These are phyloP conservation scores for Torulaspora globosa DNA, from an alignment of 1,139 yeast genomes.

Conservation along the genomic window DNA sequence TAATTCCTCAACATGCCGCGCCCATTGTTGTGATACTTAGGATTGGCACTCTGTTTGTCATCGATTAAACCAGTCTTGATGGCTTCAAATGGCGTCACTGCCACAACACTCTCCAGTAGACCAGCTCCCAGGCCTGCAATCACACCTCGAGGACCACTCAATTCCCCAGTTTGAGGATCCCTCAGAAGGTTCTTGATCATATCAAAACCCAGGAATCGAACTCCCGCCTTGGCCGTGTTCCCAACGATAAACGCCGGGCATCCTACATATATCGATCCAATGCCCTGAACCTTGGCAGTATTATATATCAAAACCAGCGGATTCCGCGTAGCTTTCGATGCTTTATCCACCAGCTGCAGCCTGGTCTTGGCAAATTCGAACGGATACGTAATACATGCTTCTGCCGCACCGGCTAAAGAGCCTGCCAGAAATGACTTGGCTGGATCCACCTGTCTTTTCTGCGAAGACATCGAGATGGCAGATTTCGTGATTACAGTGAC, in stretches of 20 bases:
- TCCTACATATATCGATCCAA: slow-evolving; percentile 81
- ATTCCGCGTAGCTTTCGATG: slow-evolving; percentile 66
- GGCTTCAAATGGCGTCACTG: slow-evolving; percentile 96
- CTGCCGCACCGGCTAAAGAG: slow-evolving; percentile 91
- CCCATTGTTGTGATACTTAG: slow-evolving; percentile 70
- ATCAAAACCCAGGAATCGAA: slow-evolving; percentile 89
- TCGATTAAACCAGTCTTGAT: slow-evolving; percentile 94
- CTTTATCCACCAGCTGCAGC: slow-evolving; percentile 73
- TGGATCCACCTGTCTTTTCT: slow-evolving; percentile 45
- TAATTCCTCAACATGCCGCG: slow-evolving; percentile 44
- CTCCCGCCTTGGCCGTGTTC: slow-evolving; percentile 92
- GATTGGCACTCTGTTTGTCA: slow-evolving; percentile 72
- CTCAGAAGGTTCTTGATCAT: slow-evolving; percentile 69
- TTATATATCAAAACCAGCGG: slow-evolving; percentile 76
- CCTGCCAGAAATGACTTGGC: slow-evolving; percentile 84
- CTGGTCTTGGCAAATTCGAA: slow-evolving; percentile 96
- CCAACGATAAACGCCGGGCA: slow-evolving; percentile 97
- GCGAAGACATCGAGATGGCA: slow-evolving; percentile 5
- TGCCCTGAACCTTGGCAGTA: slow-evolving; percentile 75
- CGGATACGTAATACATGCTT: slow-evolving; percentile 87
- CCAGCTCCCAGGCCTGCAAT: slow-evolving; percentile 97
- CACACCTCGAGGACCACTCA: slow-evolving; percentile 87
- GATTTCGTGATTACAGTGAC: background rate
- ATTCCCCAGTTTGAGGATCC: slow-evolving; percentile 73
- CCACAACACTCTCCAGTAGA: slow-evolving; percentile 80